These are phyloP conservation scores for Fusarium sp. DNA, from an alignment of 2,329 filamentous ascomycete species.

Conservation along the genomic window DNA sequence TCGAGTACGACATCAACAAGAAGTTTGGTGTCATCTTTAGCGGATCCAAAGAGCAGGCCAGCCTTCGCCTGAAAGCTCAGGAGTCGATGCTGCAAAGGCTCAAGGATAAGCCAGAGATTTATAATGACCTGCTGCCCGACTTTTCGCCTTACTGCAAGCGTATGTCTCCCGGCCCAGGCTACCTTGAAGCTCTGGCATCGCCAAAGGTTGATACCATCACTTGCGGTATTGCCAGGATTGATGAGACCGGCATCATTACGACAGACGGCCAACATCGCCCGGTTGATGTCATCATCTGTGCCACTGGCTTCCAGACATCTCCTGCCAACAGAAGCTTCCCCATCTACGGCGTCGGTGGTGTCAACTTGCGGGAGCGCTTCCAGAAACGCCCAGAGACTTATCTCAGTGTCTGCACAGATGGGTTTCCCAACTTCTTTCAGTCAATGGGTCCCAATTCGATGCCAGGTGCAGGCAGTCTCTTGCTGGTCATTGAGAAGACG, in stretches of 20 bases:
- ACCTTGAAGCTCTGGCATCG: slow-evolving; percentile 14
- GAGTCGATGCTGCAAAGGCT: slow-evolving; percentile 6
- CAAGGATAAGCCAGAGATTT: slow-evolving; percentile 3
- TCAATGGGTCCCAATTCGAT: slow-evolving; percentile 20
- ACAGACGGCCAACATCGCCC: not conserved
- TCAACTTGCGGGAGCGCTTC: slow-evolving; percentile 8
- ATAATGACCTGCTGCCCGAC: not conserved
- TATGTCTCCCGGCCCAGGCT: slow-evolving; percentile 17
- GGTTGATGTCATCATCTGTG: slow-evolving; percentile 20
- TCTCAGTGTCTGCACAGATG: slow-evolving; percentile 10
- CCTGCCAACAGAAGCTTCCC: slow-evolving; percentile 4
- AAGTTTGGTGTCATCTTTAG: slow-evolving; percentile 15
- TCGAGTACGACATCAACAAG: too few relatives aligned
- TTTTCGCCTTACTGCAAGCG: slow-evolving; percentile 18
- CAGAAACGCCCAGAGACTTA: not conserved
- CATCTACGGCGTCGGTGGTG: slow-evolving; percentile 7
- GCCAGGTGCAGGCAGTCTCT: slow-evolving; percentile 12
- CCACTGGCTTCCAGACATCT: slow-evolving; percentile 19
- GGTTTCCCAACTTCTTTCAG: slow-evolving; percentile 24
- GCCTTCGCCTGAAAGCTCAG: too few relatives aligned
- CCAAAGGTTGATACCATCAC: slow-evolving; percentile 3
- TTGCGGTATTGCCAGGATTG: not conserved
- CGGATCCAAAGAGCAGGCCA: not conserved
- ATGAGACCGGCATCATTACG: slow-evolving; percentile 8
- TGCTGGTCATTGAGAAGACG: slow-evolving; percentile 19